Evolutionary conservation across 768 basidiomycete species (phyloP), one percentile per base, ranked within the genome.

Genomic region (Boletus rubropictus): DNA sequence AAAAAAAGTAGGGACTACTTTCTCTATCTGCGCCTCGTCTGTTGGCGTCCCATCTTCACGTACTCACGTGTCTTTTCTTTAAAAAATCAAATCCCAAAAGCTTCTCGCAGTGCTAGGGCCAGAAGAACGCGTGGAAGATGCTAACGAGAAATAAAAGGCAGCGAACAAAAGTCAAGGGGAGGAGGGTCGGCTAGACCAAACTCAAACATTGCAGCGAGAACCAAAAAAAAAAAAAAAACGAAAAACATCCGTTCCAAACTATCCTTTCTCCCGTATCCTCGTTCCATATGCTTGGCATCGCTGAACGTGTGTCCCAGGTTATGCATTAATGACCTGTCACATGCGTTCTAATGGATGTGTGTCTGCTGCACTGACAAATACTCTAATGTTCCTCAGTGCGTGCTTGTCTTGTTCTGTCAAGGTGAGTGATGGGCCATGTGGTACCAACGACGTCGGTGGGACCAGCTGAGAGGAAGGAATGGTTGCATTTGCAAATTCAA

Each of bases 331-430:
- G 25, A 29, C 20, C 5, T 5, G 31, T 63, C 69, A 87, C 51
- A 86, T 78, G 53, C 86, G 74, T 45, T 73, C 67, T 41, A 95
- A 69, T 6, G 93, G 93, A 69, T 94, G 84, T 42, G 58, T 66
- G 64, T 96, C 93, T 43, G 69, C 69, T 53, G 74, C 59, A 63
- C 89, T 93, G 58, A 96, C 77, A 36, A 81, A 60, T 27, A 97
- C 78, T 48, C 84, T 77, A 53, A 81, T 34, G 39, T 59, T 61
- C 46, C 52, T 52, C 38, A 65, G 40, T 31, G 48, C 49, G 28
- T 60, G 49, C 18, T 54, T 59, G 29, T 66, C 61, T 33, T 60
- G 62, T 20, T 68, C 73, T 31, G 61, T 65, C 50, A 74, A 21
- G 7, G 35, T 34, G 50, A 41, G 36, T n/a, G 55, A 41, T 41